A percentile compares a stretch with the other conserved stretches of the same genome.
phyloP scores from a whole-genome alignment of 2,329 filamentous ascomycete genomes.

The Penicillium sp. region DNA sequence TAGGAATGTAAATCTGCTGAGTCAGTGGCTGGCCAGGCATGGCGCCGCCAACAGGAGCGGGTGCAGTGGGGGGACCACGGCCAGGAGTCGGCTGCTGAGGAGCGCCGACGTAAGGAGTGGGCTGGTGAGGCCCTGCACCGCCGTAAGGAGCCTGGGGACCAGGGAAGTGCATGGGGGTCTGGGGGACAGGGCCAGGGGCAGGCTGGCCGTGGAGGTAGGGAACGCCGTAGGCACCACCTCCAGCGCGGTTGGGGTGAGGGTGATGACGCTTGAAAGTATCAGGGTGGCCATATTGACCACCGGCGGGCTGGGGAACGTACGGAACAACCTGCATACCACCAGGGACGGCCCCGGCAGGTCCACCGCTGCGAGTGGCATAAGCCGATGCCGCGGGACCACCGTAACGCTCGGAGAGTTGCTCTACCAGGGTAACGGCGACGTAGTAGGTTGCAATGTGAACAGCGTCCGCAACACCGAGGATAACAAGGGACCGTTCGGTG shows the following conservation, averaged over 20 bases:
- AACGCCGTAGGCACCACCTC: conserved; percentile 66
- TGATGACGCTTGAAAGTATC: conserved; percentile 77
- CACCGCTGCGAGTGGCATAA: conserved; percentile 91
- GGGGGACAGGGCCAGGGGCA: conserved; percentile 52
- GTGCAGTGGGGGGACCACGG: conserved; percentile 65
- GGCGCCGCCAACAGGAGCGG: conserved; percentile 64
- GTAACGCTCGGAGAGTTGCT: conserved; percentile 95
- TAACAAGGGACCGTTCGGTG: conserved; percentile 93
- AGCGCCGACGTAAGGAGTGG: conserved; percentile 59
- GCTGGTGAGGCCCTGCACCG: conserved; percentile 73
- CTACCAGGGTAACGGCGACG: conserved; percentile 93
- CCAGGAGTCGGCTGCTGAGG: conserved; percentile 60
- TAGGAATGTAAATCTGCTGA: conserved; percentile 98
- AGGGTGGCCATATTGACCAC: conserved; percentile 85
- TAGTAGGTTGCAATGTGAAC: conserved; percentile 99
- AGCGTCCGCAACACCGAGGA: conserved; percentile 95
- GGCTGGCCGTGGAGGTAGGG: conserved; percentile 69
- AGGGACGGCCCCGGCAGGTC: conserved; percentile 86
- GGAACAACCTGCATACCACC: conserved; percentile 99
- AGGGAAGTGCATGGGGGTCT: conserved; percentile 74
- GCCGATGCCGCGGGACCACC: conserved; percentile 95
- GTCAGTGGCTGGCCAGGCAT: conserved; percentile 82
- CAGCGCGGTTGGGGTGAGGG: conserved; percentile 68
- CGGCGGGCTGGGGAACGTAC: conserved; percentile 88
- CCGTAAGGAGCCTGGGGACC: conserved; percentile 72